phyloP scores from a whole-genome alignment of 2,329 filamentous ascomycete genomes.

The Cryphonectria nitschkei region DNA sequence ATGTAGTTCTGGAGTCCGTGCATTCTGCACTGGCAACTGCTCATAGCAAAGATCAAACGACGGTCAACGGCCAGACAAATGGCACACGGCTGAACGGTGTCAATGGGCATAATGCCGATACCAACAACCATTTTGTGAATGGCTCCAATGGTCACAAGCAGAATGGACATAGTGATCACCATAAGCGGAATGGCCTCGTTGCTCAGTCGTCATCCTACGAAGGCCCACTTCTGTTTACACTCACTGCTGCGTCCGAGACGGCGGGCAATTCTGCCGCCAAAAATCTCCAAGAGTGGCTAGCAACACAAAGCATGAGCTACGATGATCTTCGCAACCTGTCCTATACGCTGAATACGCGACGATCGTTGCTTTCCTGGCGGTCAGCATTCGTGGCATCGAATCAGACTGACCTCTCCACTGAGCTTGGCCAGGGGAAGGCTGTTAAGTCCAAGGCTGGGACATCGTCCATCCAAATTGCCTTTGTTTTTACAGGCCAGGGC shows the following conservation, averaged over 20 bases:
- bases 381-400: conserved; percentile 32
- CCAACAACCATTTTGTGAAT: background rate
- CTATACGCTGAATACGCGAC: conserved; percentile 33
- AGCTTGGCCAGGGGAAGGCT: background rate
- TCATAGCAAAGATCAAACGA: background rate
- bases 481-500: conserved; percentile 42
- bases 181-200: background rate
- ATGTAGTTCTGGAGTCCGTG: conserved; percentile 12
- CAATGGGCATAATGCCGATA: background rate
- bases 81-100: background rate
- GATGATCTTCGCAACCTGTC: conserved; percentile 29
- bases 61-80: background rate
- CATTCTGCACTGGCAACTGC: background rate
- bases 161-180: no score
- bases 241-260: conserved; percentile 10
- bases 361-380: conserved; percentile 36
- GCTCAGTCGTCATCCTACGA: background rate
- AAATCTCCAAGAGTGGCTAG: conserved; percentile 1
- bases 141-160: no score
- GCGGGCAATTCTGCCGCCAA: conserved; percentile 2
- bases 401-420: background rate
- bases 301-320: background rate
- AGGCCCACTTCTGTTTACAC: background rate
- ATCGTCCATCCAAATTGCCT: conserved; percentile 21
- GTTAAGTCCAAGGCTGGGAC: background rate